Base-by-base conservation (phyloP, 192 early-diverging fungal species). In the Linderina pennispora region DNA sequence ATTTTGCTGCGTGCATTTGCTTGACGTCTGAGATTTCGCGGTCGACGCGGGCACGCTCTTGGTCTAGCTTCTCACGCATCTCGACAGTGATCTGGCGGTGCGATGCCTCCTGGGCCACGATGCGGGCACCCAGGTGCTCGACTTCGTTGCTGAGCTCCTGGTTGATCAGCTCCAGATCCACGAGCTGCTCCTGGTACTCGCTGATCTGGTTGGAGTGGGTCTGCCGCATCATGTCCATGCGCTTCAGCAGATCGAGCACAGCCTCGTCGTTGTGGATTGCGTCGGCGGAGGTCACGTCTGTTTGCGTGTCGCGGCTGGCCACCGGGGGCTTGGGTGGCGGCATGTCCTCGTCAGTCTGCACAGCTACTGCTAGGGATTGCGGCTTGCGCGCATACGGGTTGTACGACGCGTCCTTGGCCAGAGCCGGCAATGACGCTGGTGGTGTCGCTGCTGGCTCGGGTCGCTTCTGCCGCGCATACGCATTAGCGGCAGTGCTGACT, bases 151-250 rank as follows among this genome's bases (percentile, higher is more conserved):
- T 23, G 32, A 64, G 48, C 22, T 72, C 68, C 43, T 64, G 68
- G 44, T 55, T 64, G 20, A 53, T 11, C 32, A 72, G 56, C 45
- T 72, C 68, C 26, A 72, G 45, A 23, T 72, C 68, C 1, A 72
- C 38, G 0, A 64, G 61, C 26, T 72, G 68, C 43, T 72, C 68
- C 49, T 72, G 68, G 53, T 72, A 72, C 45, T 63, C 68, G 20
- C 46, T 53, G 48, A 72, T 60, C 42, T 72, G 68, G 23, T 63
- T 54, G 0, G 68, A 50, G 36, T 72, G 68, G 4, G 39, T 43
- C 34, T 37, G 50, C 10, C 68, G 68, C 38, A 58, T 36, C 3
- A 22, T 26, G 25, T 72, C 68, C 53, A 72, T 51, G 45, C 60
- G 68, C 19, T 61, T 61, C 68, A 72, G 64, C 34, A 72, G 40